Evolutionary conservation across 2,329 filamentous ascomycete species (phyloP).

Genomic region (Botrytis paeoniae): DNA sequence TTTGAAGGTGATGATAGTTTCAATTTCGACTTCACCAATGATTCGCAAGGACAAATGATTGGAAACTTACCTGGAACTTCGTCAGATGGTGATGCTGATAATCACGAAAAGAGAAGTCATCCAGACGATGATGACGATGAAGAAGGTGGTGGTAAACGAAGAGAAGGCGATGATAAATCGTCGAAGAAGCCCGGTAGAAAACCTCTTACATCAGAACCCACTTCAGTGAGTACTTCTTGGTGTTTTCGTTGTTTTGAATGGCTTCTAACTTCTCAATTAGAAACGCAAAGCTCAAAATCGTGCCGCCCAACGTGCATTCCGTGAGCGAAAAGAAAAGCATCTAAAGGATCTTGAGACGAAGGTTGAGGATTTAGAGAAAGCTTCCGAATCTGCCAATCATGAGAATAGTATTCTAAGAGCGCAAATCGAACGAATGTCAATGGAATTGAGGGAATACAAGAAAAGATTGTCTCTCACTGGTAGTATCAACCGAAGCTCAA

Average conservation of each 20-base stretch:
- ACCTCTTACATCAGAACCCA: conserved; percentile 91
- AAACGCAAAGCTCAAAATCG: conserved; percentile 96
- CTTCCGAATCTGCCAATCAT: conserved; percentile 75
- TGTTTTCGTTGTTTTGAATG: conserved; percentile 32
- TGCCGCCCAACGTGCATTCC: conserved; percentile 87
- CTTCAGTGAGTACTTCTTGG: conserved; percentile 66
- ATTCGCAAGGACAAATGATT: conserved; percentile 65
- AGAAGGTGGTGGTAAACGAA: conserved; percentile 70
- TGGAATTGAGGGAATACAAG: conserved; percentile 85
- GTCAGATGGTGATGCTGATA: conserved; percentile 46
- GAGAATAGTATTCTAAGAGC: conserved; percentile 81
- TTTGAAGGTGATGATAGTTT: conserved; percentile 72
- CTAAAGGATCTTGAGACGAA: conserved; percentile 80
- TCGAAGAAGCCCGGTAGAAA: conserved; percentile 97
- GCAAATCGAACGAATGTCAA: conserved; percentile 84
- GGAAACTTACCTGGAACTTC: conserved; percentile 63
- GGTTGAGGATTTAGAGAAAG: conserved; percentile 74
- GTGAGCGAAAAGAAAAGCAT: conserved; percentile 92
- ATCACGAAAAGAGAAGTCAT: conserved; percentile 68
- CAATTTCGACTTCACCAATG: conserved; percentile 54
- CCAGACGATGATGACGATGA: conserved; percentile 65
- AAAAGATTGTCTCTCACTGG: conserved; percentile 68
- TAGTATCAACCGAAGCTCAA: conserved; percentile 24
- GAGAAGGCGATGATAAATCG: conserved; percentile 73
- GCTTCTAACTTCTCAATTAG: conserved; percentile 45